Percentiles rank a stretch among this genome's conserved stretches.
These are phyloP conservation scores for Diaporthe capsici DNA, from an alignment of 2,329 filamentous ascomycete genomes.

Conservation along the genomic window DNA sequence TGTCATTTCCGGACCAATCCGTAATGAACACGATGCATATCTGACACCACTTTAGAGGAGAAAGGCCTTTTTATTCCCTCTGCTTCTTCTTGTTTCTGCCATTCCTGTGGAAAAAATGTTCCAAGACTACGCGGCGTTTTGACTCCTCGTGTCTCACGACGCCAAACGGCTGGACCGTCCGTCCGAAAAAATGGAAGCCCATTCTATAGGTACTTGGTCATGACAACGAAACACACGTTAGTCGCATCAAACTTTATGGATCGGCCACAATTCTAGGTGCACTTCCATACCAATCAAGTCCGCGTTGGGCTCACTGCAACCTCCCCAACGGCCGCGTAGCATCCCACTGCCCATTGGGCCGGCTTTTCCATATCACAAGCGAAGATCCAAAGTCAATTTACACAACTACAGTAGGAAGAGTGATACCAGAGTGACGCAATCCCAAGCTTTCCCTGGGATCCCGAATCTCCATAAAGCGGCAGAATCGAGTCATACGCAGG, in stretches of 20 bases:
- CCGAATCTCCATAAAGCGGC: slow-evolving; percentile 6
- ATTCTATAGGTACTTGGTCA: slow-evolving; percentile 6
- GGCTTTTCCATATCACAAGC: slow-evolving; percentile 23
- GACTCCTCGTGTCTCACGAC: slow-evolving; percentile 29
- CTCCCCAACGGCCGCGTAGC: slow-evolving; percentile 2
- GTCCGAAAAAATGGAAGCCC: not conserved
- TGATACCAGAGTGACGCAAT: slow-evolving; percentile 29
- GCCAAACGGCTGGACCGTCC: not conserved
- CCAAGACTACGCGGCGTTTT: slow-evolving; percentile 11
- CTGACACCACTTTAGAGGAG: slow-evolving; percentile 33
- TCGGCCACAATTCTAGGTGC: slow-evolving; percentile 9
- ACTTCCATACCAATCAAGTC: slow-evolving; percentile 1
- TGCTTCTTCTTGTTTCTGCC: slow-evolving; percentile 23
- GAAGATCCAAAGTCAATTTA: slow-evolving; percentile 20
- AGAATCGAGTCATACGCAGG: slow-evolving; percentile 22
- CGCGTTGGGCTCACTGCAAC: not conserved
- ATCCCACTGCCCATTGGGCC: slow-evolving; percentile 7
- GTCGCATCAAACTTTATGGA: slow-evolving; percentile 15
- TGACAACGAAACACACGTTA: slow-evolving; percentile 29
- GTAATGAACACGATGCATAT: slow-evolving; percentile 37
- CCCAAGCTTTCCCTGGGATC: not conserved
- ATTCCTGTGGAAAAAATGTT: not conserved
- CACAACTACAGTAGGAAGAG: not conserved
- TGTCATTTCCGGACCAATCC: slow-evolving; percentile 36
- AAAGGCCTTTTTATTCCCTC: slow-evolving; percentile 12